Evolutionary conservation across 2,329 filamentous ascomycete species (phyloP), one percentile per base, ranked within the genome.

Genomic region (Fusarium avenaceum): DNA sequence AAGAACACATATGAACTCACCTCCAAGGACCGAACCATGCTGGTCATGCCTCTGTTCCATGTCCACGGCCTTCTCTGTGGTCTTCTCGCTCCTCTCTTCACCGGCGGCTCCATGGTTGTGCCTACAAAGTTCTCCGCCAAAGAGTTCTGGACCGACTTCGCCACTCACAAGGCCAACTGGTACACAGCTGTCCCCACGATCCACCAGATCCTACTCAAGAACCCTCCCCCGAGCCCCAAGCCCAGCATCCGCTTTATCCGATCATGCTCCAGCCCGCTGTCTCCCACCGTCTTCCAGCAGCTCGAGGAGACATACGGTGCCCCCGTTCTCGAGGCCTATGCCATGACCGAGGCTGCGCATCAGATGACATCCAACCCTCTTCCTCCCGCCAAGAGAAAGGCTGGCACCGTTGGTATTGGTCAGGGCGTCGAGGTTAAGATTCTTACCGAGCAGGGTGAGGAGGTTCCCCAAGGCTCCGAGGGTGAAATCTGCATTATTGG

Each of bases 131-230:
- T 96, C 85, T 95, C 92, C 6, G 92, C 93, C 10, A 86, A 87
- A 2, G 89, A 92, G 20, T 97, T 97, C 80, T 97, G 93, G 93
- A 78, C 80, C 24, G 90, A 96, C 77, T 96, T 96, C 74, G 84
- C 84, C 70, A 82, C 85, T 7, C 85, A 94, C 81, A 84, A 88
- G 68, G 93, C 93, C 26, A 97, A 93, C 77, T 97, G 93, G 93
- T 97, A 96, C 80, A 96, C 93, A 0, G 93, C 93, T 1, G 93
- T 96, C n/a, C 93, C 93, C 2, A 96, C 93, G 1, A 96, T 97
- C 76, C 93, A 96, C 79, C 93, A 96, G 76, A 95, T 97, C 73
- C 84, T 97, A 6, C 87, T 97, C 60, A 92, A 91, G 80, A 89
- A 86, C 70, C 88, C 91, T 8, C 78, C 87, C 4, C 93, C 92